Base-by-base conservation (phyloP, 495 filamentous ascomycete species). In the Cercophora scortea region DNA sequence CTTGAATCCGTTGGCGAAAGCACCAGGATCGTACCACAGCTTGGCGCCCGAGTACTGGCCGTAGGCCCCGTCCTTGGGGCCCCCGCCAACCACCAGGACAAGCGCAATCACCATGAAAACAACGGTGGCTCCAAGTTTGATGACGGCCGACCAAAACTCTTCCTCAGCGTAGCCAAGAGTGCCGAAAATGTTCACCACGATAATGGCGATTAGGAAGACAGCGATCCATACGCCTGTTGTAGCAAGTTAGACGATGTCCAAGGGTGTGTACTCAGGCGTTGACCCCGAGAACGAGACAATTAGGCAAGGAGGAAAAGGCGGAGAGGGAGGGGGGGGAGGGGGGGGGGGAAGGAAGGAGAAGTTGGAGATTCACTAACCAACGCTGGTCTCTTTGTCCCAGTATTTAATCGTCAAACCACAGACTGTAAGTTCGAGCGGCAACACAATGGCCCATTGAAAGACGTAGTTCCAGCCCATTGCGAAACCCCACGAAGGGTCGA, bases 401-500 rank as follows among this genome's bases (percentile, higher is more conserved):
- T 82, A 87, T 0, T 63, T 46, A 17, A 86, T 73, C 32, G 81
- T 77, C 19, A 81, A 69, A 49, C 71, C 60, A 25, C 76, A 79
- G 1, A 78, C 78, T 0, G 75, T 79, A 1, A 81, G 58, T 58
- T 83, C 80, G 16, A 81, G 70, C 38, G 78, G 77, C 32, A 83
- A 64, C 39, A 81, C 76, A 42, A 79, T 67, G 41, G 72, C 64
- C 85, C 86, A 89, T 60, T 78, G 73, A 45, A 86, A 70, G 50
- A 82, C 79, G 61, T 89, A 89, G 62, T 88, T 82, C 82, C 84
- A 89, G 49, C 89, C 89, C 76, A 95, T 90, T 55, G 89, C 86
- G 64, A 95, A 94, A 45, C 89, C 89, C 77, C 89, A 81, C 50
- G 84, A 83, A 10, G 85, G 82, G 56, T 88, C 83, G 55, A 89